Conservation (phyloP, 1,139 yeast species). For the Lodderomyces parapsilosis region DNA sequence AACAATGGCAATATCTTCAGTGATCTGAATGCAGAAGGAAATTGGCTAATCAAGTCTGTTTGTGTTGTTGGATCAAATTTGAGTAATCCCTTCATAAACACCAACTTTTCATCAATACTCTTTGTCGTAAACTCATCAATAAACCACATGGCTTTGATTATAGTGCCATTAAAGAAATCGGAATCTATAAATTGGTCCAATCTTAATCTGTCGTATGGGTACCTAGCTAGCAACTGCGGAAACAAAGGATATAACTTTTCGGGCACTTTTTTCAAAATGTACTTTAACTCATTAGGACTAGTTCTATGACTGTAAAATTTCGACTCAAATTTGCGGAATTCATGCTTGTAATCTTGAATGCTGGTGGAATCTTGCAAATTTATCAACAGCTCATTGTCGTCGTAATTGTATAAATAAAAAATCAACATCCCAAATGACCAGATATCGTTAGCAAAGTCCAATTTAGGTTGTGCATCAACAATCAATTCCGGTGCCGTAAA, state of each 20-base stretch:
- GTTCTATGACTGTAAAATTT: conserved; percentile 37
- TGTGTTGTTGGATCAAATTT: conserved; percentile 17
- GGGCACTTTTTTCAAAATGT: conserved; percentile 46
- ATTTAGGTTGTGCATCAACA: conserved; percentile 29
- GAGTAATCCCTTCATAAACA: conserved; percentile 67
- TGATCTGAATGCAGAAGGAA: conserved; percentile 68
- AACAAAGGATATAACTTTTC: conserved; percentile 28
- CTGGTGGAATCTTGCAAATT: conserved; percentile 38
- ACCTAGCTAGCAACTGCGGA: conserved; percentile 42
- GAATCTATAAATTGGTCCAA: conserved; percentile 54
- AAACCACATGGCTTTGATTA: conserved; percentile 78
- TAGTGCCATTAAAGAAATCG: conserved; percentile 71
- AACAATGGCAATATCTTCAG: conserved; percentile 76
- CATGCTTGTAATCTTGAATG: conserved; percentile 47
- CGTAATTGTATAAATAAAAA: conserved; percentile 60
- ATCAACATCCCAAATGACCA: conserved; percentile 83
- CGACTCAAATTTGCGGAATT: conserved; percentile 39
- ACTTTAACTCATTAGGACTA: conserved; percentile 44
- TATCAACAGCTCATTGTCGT: conserved; percentile 44
- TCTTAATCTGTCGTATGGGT: conserved; percentile 43
- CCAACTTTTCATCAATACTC: conserved; percentile 60
- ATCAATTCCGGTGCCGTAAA: conserved; percentile 48
- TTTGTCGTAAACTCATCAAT: conserved; percentile 85
- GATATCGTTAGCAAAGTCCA: conserved; percentile 72
- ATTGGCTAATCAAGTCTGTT: conserved; percentile 53